Base-by-base conservation (phyloP, 768 basidiomycete genomes). In the Podaxis sp. region DNA sequence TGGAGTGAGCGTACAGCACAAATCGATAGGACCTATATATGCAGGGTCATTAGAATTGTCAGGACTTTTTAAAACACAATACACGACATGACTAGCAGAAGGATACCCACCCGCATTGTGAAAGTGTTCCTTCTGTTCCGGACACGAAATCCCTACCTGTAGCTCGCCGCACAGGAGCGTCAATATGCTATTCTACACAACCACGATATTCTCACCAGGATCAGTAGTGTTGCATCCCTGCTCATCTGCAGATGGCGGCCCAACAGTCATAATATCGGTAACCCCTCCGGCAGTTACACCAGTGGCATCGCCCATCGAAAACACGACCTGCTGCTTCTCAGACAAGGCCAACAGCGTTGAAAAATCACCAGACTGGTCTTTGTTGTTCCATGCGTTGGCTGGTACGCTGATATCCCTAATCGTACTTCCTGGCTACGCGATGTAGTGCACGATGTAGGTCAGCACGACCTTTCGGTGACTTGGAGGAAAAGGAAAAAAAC, bases 221-320 rank as follows among this genome's bases (percentile, higher is more conserved):
- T 67, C 66, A 13, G 67, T 67, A 0, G 66, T 69, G 63, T 72
- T 65, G 51, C 73, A 74, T 1, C 30, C 19, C 26, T 39, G 46
- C 5, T 61, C 64, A 15, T 60, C 65, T 11, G 60, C 44, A 2
- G 70, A 62, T 4, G 65, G 52, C 11, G 61, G 28, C 3, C 67
- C 72, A 9, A 74, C 70, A 4, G 66, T 70, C 58, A 69, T 52
- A 17, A 71, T 13, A 17, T 52, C 54, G 1, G 71, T 63, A 22
- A 69, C 66, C 17, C 72, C 71, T 15, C 72, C 72, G 13, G 72
- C 64, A 13, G 69, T 69, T 38, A 65, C 60, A 9, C 70, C 73
- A 3, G 68, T 69, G 11, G 72, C 69, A 44, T 74, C 72, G 7
- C 70, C 71, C 69, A 74, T 71, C 53, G 67, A 63, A 36, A 74